These are phyloP conservation scores for Rhizophora mangle DNA, from an alignment of 345 rosid species.

Conservation along the genomic window DNA sequence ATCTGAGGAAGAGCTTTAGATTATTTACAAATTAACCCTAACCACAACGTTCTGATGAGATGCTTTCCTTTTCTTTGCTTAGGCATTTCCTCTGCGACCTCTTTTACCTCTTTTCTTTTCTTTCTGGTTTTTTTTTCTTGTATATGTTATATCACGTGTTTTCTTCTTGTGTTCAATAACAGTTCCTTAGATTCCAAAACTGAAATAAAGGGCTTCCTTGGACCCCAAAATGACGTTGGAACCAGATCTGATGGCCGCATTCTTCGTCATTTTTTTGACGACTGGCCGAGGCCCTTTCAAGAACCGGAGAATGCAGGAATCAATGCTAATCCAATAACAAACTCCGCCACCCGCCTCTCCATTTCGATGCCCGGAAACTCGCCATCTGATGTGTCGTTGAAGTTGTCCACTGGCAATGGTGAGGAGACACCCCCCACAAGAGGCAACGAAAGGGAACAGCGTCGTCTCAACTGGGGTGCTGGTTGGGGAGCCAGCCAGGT, in stretches of 20 bases:
- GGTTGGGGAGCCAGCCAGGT: slow-evolving; percentile 57
- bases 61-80: neutral
- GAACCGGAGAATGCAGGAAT: slow-evolving; percentile 43
- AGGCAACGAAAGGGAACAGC: slow-evolving; percentile 37
- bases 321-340: slow-evolving; percentile 29
- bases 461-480: slow-evolving; percentile 47
- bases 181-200: slow-evolving; percentile 48
- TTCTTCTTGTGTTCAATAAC: slow-evolving; percentile 20
- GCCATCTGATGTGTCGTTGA: slow-evolving; percentile 80
- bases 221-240: slow-evolving; percentile 35
- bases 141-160: neutral
- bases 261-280: slow-evolving; percentile 78
- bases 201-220: slow-evolving; percentile 42
- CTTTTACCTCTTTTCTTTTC: neutral
- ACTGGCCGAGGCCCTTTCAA: slow-evolving; percentile 67
- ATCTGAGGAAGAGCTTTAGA: slow-evolving; percentile 38
- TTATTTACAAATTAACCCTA: slow-evolving; percentile 52
- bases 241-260: slow-evolving; percentile 55
- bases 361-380: slow-evolving; percentile 69
- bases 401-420: slow-evolving; percentile 63
- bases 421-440: slow-evolving; percentile 32
- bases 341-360: slow-evolving; percentile 55
- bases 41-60: slow-evolving; percentile 30
- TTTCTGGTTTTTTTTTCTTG: no score
- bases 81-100: neutral